phyloP scores from a whole-genome alignment of 1,284 basidiomycete genomes.

The Spongispora temasekensis region DNA sequence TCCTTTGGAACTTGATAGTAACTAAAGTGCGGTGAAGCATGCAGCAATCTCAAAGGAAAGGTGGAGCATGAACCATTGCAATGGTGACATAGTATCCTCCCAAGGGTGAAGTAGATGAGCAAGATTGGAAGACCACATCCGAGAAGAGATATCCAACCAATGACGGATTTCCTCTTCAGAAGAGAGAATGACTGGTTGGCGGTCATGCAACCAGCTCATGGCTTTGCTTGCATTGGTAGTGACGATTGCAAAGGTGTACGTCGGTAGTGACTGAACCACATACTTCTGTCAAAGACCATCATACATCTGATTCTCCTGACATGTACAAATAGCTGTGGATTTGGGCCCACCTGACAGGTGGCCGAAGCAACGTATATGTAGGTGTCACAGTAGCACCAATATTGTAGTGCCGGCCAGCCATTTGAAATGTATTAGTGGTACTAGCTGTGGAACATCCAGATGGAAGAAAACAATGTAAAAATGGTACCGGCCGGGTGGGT shows the following conservation, averaged over 20 bases:
- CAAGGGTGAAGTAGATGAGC: slow-evolving; percentile 70
- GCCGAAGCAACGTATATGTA: neutral
- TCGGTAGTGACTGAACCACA: slow-evolving; percentile 47
- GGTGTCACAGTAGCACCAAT: neutral
- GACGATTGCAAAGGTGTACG: slow-evolving; percentile 88
- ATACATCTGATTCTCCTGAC: neutral
- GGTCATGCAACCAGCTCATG: slow-evolving; percentile 83
- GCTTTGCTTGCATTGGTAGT: slow-evolving; percentile 76
- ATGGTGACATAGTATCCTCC: slow-evolving; percentile 46
- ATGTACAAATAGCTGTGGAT: neutral
- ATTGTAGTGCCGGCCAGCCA: no score
- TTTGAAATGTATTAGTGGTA: no score
- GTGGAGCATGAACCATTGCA: slow-evolving; percentile 63
- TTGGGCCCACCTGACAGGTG: neutral
- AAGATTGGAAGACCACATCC: slow-evolving; percentile 62
- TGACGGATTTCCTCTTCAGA: slow-evolving; percentile 56
- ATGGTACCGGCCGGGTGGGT: no score
- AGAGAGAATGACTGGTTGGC: slow-evolving; percentile 88
- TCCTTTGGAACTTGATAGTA: slow-evolving; percentile 90
- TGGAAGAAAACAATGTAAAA: no score
- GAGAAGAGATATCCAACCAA: slow-evolving; percentile 81
- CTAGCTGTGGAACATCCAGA: no score
- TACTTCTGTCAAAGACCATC: neutral
- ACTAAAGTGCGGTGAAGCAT: slow-evolving; percentile 38
- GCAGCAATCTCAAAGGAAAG: neutral